Evolutionary conservation across 345 rosid genomes (phyloP).

Genomic region (Sisymbrium altissimum): DNA sequence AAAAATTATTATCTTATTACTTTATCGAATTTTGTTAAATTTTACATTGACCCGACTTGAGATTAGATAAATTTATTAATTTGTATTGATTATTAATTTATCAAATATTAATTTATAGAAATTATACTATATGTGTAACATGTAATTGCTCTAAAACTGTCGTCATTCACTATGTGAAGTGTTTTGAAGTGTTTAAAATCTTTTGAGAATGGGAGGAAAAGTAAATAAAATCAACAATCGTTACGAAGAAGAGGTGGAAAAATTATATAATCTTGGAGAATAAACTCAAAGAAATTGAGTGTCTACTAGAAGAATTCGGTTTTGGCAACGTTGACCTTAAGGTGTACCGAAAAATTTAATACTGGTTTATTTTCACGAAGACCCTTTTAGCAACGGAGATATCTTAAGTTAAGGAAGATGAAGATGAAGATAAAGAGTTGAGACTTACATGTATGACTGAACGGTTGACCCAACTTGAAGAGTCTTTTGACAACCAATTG

Average conservation of each 20-base stretch:
- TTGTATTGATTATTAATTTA: too few relatives aligned
- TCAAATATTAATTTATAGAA: too few relatives aligned
- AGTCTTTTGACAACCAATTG: background rate
- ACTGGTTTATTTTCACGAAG: constrained; percentile 15
- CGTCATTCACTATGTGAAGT: too few relatives aligned
- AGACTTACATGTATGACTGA: constrained; percentile 24
- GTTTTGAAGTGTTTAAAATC: too few relatives aligned
- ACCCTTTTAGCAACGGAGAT: constrained; percentile 26
- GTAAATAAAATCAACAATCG: background rate
- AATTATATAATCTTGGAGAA: constrained; percentile 16
- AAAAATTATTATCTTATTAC: too few relatives aligned
- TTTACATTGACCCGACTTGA: too few relatives aligned
- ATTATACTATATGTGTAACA: too few relatives aligned
- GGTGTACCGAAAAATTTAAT: background rate
- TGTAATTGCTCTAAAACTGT: too few relatives aligned
- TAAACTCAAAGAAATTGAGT: constrained; percentile 27
- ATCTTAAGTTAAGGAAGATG: constrained; percentile 2
- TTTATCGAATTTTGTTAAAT: too few relatives aligned
- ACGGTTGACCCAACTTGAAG: constrained; percentile 8
- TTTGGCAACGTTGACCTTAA: background rate
- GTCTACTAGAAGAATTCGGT: background rate
- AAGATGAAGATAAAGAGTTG: background rate
- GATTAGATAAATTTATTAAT: too few relatives aligned
- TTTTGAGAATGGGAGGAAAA: too few relatives aligned
- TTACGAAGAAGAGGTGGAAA: background rate